Conservation (phyloP, 495 filamentous ascomycete genomes). For the Aspergillus leporis region DNA sequence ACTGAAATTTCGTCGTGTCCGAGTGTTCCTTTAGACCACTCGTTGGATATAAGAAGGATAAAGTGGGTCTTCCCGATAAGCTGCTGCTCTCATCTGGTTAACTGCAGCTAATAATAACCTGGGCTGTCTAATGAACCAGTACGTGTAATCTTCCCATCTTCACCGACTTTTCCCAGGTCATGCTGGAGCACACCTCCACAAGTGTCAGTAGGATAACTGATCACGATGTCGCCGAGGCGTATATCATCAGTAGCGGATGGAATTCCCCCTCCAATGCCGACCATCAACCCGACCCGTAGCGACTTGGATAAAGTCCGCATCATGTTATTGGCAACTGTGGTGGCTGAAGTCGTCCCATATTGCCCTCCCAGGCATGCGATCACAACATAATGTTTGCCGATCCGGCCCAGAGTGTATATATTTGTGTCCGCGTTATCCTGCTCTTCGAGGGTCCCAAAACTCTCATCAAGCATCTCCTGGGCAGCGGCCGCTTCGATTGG, state of each 20-base stretch:
- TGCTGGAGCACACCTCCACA: constrained; percentile 24
- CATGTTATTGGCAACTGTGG: constrained; percentile 39
- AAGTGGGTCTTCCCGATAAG: no score
- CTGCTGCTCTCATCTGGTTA: no score
- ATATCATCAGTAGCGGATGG: constrained; percentile 17
- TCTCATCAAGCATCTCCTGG: constrained; percentile 1
- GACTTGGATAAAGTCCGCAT: constrained; percentile 34
- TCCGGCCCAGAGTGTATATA: constrained; percentile 2
- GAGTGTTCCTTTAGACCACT: no score
- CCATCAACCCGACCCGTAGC: constrained; percentile 47
- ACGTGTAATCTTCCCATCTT: constrained; percentile 23
- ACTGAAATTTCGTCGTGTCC: no score
- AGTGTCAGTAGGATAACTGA: constrained; percentile 17
- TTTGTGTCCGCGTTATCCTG: no score
- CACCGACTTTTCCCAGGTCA: constrained; percentile 26
- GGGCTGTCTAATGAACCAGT: constrained; percentile 33
- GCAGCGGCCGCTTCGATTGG: constrained; percentile 4
- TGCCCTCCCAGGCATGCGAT: constrained; percentile 34
- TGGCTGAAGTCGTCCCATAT: constrained; percentile 38
- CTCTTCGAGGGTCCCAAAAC: no score
- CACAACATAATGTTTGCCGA: constrained; percentile 42
- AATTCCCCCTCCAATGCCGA: constrained; percentile 49
- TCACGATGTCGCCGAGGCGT: constrained; percentile 27
- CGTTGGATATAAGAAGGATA: no score
- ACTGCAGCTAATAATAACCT: no score